Percentiles rank a stretch among this genome's conserved stretches.
phyloP scores from a whole-genome alignment of 192 early-diverging fungal genomes.

The Coemansia furcata region DNA sequence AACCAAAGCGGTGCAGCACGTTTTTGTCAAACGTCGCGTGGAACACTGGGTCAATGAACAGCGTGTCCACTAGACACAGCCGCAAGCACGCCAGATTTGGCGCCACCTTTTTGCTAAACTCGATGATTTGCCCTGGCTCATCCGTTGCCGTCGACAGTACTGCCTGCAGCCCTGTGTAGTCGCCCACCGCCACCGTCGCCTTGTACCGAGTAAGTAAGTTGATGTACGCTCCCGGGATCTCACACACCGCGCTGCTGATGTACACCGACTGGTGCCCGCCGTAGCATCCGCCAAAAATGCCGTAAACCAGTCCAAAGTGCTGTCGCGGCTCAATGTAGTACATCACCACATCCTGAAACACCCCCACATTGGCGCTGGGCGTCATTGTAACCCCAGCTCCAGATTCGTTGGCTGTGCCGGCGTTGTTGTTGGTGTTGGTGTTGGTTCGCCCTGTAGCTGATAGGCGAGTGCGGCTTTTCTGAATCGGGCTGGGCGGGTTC shows the following conservation, averaged over 20 bases:
- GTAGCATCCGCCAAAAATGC: constrained; percentile 66
- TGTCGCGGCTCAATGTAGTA: constrained; percentile 77
- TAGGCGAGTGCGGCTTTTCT: constrained; percentile 2
- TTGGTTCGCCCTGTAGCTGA: background rate
- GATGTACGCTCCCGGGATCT: constrained; percentile 67
- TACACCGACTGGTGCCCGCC: constrained; percentile 69
- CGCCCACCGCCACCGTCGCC: constrained; percentile 67
- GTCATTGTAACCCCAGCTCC: constrained; percentile 9
- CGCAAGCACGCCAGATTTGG: constrained; percentile 61
- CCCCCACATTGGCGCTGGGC: constrained; percentile 25
- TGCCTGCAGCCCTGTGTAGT: constrained; percentile 65
- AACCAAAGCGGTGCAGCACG: constrained; percentile 50
- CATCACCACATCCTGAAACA: constrained; percentile 56
- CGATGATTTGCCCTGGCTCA: constrained; percentile 53
- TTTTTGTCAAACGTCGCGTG: constrained; percentile 52
- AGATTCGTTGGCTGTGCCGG: background rate
- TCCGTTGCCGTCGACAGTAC: constrained; percentile 58
- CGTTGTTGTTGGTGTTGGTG: background rate
- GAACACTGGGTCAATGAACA: constrained; percentile 59
- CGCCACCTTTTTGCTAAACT: constrained; percentile 57
- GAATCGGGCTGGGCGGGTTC: background rate
- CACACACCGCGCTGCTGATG: constrained; percentile 60
- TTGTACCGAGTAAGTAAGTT: constrained; percentile 65
- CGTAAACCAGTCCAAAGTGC: constrained; percentile 71
- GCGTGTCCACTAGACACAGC: constrained; percentile 64